Evolutionary conservation across 2,329 filamentous ascomycete genomes (phyloP).

Genomic region (Monosporascus sp.): DNA sequence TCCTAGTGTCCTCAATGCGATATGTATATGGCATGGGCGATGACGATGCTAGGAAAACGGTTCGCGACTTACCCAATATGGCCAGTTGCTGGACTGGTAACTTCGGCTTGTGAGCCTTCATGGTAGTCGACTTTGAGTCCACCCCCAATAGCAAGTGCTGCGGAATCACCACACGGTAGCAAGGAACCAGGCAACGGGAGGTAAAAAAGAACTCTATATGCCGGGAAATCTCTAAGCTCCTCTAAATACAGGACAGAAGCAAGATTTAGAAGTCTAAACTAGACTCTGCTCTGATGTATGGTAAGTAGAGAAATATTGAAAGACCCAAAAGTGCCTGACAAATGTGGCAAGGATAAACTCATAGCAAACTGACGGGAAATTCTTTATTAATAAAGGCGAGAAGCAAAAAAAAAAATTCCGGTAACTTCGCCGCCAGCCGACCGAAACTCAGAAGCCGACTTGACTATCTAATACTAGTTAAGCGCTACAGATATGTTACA

Average conservation of each 20-base stretch:
- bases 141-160: no score
- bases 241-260: no score
- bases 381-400: not conserved
- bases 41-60: conserved; percentile 2
- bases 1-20: not conserved
- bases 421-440: not conserved
- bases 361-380: not conserved
- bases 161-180: no score
- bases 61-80: conserved; percentile 61
- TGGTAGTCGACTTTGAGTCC: conserved; percentile 12
- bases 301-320: no score
- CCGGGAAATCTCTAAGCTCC: no score
- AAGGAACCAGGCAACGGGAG: not conserved
- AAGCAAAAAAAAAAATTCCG: not conserved
- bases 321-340: no score
- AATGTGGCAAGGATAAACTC: no score
- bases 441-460: no score
- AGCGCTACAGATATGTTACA: no score
- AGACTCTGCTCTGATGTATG: no score
- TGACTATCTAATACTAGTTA: no score
- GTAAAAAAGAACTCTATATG: not conserved
- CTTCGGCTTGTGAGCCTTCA: conserved; percentile 41
- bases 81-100: conserved; percentile 72
- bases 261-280: no score
- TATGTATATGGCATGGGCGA: conserved; percentile 6